Evolutionary conservation across 164 flowering plant species (phyloP), one percentile per base, ranked within the genome.

Genomic region (Vitis rupestris): DNA sequence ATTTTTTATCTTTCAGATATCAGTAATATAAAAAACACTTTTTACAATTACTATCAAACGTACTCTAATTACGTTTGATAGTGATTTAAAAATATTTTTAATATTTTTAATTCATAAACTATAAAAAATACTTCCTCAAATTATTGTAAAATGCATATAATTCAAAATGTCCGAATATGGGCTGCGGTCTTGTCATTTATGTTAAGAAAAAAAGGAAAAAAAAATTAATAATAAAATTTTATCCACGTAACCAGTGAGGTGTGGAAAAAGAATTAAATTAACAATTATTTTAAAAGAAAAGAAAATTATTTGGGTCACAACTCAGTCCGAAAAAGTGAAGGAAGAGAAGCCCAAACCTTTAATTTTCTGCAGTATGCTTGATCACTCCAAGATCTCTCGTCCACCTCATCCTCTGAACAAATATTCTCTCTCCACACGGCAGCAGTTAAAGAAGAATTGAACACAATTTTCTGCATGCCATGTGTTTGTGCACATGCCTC

Each of bases 401-500:
- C 91, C 1, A 88, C 79, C 73, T 85, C 85, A 13, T 63, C 69
- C 62, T 81, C 71, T 1, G 79, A 70, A 49, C 63, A 63, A 16
- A 82, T 80, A 54, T 85, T 83, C 50, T 86, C 88, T 72, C 80
- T 82, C 95, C 95, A 90, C 0, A 90, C 76, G 2, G 82, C 85
- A 16, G 95, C 86, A 9, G 91, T 76, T 48, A 84, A 68, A 52
- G 96, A 90, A 53, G 96, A 90, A 67, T 71, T 84, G 67, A 85
- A 88, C 5, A 90, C 80, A 65, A 87, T 75, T 65, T 87, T 88
- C 58, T 79, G 75, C 9, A 88, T 63, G 15, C 75, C 79, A 3
- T 82, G 82, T 37, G 85, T 80, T 58, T 84, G 92, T 11, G 88
- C 95, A 74, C 90, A 86, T 44, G 95, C 95, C 68, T 90, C 95